Conservation (phyloP, 805 yeast species). For the Torulaspora maleeae region DNA sequence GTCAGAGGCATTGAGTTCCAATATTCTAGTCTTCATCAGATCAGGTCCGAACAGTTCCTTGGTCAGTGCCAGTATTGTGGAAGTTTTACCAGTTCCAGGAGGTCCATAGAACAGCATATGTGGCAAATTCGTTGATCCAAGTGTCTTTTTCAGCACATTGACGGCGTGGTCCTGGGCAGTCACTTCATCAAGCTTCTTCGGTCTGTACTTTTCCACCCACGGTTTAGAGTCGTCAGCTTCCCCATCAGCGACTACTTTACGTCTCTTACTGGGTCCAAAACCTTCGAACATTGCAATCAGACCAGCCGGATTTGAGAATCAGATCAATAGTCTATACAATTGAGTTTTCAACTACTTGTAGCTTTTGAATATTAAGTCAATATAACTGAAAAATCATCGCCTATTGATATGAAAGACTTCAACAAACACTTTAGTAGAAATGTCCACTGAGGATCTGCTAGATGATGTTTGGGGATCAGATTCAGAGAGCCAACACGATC, state of each 20-base stretch:
- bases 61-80: conserved; percentile 80
- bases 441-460: conserved; percentile 6
- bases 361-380: neutral
- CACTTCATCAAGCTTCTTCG: conserved; percentile 78
- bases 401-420: neutral
- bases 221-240: conserved; percentile 45
- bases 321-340: neutral
- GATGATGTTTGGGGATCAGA: conserved; percentile 30
- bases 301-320: neutral
- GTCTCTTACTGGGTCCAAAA: conserved; percentile 29
- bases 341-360: neutral
- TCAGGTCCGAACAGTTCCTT: conserved; percentile 73
- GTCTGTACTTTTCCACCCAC: conserved; percentile 95
- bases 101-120: conserved; percentile 92
- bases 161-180: conserved; percentile 91
- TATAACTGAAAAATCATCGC: neutral
- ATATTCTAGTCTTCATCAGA: conserved; percentile 61
- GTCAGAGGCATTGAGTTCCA: conserved; percentile 85
- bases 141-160: conserved; percentile 69
- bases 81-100: conserved; percentile 91
- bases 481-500: neutral
- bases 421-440: neutral
- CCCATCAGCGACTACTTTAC: conserved; percentile 20
- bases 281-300: conserved; percentile 18
- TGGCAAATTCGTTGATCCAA: conserved; percentile 78